Conservation (phyloP, 768 basidiomycete species). For the Amanita jacksonii region DNA sequence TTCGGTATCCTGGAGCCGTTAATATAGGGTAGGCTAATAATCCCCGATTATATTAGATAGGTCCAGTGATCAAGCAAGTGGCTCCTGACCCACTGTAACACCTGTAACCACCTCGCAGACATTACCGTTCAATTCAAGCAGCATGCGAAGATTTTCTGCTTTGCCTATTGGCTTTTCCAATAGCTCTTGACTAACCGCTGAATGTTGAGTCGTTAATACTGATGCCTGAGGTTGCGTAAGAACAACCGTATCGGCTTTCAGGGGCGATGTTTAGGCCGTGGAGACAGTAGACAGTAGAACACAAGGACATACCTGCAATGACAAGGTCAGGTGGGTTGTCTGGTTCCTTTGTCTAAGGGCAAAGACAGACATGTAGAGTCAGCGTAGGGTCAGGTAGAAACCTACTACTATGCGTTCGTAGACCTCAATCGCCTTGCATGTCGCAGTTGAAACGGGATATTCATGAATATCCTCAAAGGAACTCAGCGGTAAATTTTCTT, state of each 20-base stretch:
- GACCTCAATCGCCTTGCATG: constrained; percentile 26
- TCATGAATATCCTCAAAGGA: constrained; percentile 17
- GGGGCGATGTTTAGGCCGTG: background rate
- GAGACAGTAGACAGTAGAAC: background rate
- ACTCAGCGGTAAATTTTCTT: background rate
- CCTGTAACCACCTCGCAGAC: constrained; percentile 93
- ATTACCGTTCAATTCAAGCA: constrained; percentile 77
- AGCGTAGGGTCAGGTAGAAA: background rate
- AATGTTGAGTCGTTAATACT: constrained; percentile 45
- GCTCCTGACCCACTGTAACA: constrained; percentile 59
- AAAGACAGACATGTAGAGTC: background rate
- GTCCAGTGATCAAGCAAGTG: background rate
- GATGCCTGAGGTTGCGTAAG: constrained; percentile 63
- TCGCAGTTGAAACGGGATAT: constrained; percentile 29
- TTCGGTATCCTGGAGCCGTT: constrained; percentile 61
- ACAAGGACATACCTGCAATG: constrained; percentile 1
- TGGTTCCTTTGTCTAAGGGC: constrained; percentile 20
- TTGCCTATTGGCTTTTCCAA: constrained; percentile 82
- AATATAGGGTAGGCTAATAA: constrained; percentile 61
- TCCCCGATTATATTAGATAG: background rate
- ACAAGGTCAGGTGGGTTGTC: constrained; percentile 27
- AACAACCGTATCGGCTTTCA: constrained; percentile 92
- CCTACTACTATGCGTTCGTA: constrained; percentile 28
- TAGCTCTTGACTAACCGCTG: constrained; percentile 53
- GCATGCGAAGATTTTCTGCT: constrained; percentile 79